Evolutionary conservation across 106 monocot genomes (phyloP), one percentile per base, ranked within the genome.

Genomic region (Posidonia australis): DNA sequence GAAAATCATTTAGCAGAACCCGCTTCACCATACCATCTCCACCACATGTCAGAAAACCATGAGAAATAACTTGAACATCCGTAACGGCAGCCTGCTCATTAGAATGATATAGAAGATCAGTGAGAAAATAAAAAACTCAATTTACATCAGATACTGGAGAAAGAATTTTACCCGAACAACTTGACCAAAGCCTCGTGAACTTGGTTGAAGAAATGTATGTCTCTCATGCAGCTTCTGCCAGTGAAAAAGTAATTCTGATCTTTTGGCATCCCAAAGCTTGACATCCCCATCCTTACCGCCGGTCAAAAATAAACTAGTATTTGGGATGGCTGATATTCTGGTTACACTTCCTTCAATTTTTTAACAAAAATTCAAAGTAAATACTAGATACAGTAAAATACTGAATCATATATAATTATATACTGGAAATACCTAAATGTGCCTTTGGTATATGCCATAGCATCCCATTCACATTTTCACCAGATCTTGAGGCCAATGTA

Each of bases 231-330:
- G 58, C 65, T 79, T 91, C 56, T 54, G 80, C 98, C 98, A 98
- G 60, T 88, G 91, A 62, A 61, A 85, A 66, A 98, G 54, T 61
- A 98, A 70, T 36, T 78, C 55, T 16, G 66, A 76, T 51, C 54
- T 85, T 69, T 79, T 91, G n/a, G 90, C 98, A 88, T 98, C 98
- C 98, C 98, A 98, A 29, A 98, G 87, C 66, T 98, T 98, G 43
- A 98, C 87, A 76, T 98, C 98, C 22, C 98, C 98, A 80, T 98
- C 91, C 66, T 91, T 91, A 60, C 98, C 75, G 31, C 98, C 87
- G 23, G 90, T 98, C 69, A 98, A 65, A 67, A 98, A 84, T 72
- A 98, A 70, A 70, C 81, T 85, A 13, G 98, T 85, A 53, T 81
- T 68, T 48, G 98, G 91, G 72, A 98, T 83, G 51, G 82, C 76